Evolutionary conservation across 1,284 basidiomycete genomes (phyloP), one percentile per base, ranked within the genome.

Genomic region (Mycosarcoma mackinlayi): DNA sequence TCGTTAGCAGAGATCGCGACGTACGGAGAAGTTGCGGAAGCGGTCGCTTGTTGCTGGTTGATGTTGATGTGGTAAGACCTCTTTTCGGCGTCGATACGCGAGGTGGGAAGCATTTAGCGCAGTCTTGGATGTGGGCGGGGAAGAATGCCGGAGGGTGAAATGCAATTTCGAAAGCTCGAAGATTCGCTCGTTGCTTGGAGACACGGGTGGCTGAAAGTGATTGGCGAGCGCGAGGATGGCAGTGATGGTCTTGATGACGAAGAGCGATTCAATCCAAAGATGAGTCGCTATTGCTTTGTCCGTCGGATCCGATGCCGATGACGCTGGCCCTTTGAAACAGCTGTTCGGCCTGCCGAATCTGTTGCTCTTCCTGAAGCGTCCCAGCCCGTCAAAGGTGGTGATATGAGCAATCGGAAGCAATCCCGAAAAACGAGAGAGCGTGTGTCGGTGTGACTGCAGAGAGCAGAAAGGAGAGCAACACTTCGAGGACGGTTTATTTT

Each of bases 81-180:
- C 47, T 70, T 70, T 48, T 58, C 46, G 28, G 58, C 64, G 58
- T 67, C 53, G 34, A 18, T 61, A 58, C 55, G 59, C 42, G 60
- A 63, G 58, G 50, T 49, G 46, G 66, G 56, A 39, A 62, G 65
- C 65, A 68, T 68, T 46, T 54, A 57, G 65, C 47, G 53, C 49
- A 49, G 42, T 24, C 45, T 39, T 21, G 30, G 47, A 38, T 27
- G 34, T 37, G 19, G n/a, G 42, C 42, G 28, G 18, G 45, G 16
- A 14, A 31, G 19, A 30, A 30, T 1, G 19, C 24, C 35, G 47
- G 27, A n/a, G 14, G 18, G 9, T 14, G 25, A 7, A 9, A 19
- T n/a, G 41, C 28, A n/a, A 34, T 42, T 16, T 18, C 24, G 11
- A 27, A 14, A n/a, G n/a, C n/a, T n/a, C n/a, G n/a, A n/a, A n/a